Conservation (phyloP, 495 filamentous ascomycete genomes). For the Monascus purpureus region DNA sequence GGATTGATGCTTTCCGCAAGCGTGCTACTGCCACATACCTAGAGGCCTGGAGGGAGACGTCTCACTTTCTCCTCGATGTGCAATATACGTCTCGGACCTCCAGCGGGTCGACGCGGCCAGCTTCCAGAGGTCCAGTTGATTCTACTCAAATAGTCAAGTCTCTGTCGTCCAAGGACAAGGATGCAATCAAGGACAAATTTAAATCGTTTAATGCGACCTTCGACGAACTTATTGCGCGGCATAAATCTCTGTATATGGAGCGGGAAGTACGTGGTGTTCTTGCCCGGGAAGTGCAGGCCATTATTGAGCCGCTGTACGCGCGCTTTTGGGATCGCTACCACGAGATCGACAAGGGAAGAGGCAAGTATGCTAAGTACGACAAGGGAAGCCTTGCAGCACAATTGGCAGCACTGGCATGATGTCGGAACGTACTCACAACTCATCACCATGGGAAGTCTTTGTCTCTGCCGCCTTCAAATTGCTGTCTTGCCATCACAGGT, state of each 20-base stretch:
- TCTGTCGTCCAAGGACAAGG: conserved; percentile 77
- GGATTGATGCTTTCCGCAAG: conserved; percentile 76
- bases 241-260: conserved; percentile 74
- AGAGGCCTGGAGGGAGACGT: conserved; percentile 80
- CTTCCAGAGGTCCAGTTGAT: conserved; percentile 53
- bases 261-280: conserved; percentile 69
- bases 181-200: conserved; percentile 93
- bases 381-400: conserved; percentile 45
- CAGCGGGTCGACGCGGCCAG: conserved; percentile 37
- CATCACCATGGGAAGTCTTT: too few relatives aligned
- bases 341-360: conserved; percentile 90
- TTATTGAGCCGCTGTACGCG: conserved; percentile 87
- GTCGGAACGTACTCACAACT: too few relatives aligned
- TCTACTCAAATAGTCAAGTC: conserved; percentile 71
- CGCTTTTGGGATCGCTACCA: conserved; percentile 97
- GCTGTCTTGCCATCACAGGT: too few relatives aligned
- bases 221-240: conserved; percentile 69
- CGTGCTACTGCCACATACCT: conserved; percentile 69
- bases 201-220: conserved; percentile 80
- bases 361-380: conserved; percentile 96
- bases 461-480: too few relatives aligned
- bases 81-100: conserved; percentile 66
- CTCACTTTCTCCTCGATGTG: conserved; percentile 73
- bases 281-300: conserved; percentile 66
- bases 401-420: conserved; percentile 24